Evolutionary conservation across 352 stramenopile species (phyloP).

Genomic region (Pythium grandisporangium): DNA sequence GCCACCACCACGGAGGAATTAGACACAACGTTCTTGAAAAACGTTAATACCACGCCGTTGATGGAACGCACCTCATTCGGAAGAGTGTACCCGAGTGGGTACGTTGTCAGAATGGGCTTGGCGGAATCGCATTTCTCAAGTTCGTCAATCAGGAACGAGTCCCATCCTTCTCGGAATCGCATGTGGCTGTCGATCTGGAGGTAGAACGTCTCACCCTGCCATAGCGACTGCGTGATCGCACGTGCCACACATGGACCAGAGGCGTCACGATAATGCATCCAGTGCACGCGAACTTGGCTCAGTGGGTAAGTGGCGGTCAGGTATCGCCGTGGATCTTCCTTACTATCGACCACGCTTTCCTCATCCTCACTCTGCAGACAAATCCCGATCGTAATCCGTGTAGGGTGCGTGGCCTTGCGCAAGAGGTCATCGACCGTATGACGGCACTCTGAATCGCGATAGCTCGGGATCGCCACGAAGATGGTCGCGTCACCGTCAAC

Average conservation of each 20-base stretch:
- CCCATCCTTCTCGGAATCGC: conserved; percentile 78
- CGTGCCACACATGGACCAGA: conserved; percentile 88
- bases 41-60: no score
- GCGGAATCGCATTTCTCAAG: conserved; percentile 27
- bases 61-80: conserved; percentile 30
- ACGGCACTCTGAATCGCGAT: conserved; percentile 86
- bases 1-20: no score
- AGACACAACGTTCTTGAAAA: no score
- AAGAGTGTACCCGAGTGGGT: conserved; percentile 88
- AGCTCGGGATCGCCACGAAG: conserved; percentile 92
- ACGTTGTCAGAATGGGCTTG: conserved; percentile 89
- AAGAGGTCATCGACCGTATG: conserved; percentile 78
- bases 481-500: conserved; percentile 66
- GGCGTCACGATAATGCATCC: conserved; percentile 65
- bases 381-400: conserved; percentile 78
- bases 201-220: conserved; percentile 79
- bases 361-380: conserved; percentile 76
- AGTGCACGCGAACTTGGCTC: conserved; percentile 30
- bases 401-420: conserved; percentile 41
- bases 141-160: conserved; percentile 83
- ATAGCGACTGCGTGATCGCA: conserved; percentile 69
- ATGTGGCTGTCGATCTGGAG: conserved; percentile 96
- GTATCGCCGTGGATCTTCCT: conserved; percentile 25
- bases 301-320: conserved; percentile 23
- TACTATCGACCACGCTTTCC: not conserved